phyloP scores from a whole-genome alignment of 2,329 filamentous ascomycete genomes.

The Leptographium galeiforme region DNA sequence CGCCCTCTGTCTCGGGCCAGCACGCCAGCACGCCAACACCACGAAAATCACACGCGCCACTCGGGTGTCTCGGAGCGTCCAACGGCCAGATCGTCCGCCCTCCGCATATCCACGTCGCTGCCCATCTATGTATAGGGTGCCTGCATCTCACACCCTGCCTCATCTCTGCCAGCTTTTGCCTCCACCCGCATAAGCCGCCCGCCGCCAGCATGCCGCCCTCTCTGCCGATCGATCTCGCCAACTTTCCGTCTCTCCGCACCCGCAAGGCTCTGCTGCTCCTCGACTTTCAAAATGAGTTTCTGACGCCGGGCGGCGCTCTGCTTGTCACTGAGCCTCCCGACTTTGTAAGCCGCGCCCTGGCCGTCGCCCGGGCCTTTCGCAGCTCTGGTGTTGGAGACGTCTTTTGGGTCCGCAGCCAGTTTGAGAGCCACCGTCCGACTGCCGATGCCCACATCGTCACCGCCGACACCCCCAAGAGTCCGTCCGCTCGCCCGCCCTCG shows the following conservation, averaged over 20 bases:
- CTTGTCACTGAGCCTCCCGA: conserved; percentile 48
- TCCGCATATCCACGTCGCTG: too few species aligned
- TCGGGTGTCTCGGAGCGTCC: too few species aligned
- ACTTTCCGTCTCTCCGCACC: conserved; percentile 42
- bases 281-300: conserved; percentile 85
- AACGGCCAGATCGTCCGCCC: too few species aligned
- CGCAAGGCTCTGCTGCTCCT: conserved; percentile 65
- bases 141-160: not conserved
- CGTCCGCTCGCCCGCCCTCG: not conserved
- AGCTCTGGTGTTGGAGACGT: conserved; percentile 53
- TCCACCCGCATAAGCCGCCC: not conserved
- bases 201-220: conserved; percentile 20
- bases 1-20: not conserved
- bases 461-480: conserved; percentile 17
- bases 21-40: not conserved
- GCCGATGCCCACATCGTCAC: conserved; percentile 39
- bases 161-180: not conserved
- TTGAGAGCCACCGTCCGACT: conserved; percentile 45
- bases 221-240: conserved; percentile 43
- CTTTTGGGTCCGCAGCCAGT: conserved; percentile 75
- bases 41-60: too few species aligned
- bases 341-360: conserved; percentile 53
- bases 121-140: not conserved
- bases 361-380: conserved; percentile 61
- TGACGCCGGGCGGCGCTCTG: conserved; percentile 53